phyloP scores from a whole-genome alignment of 352 stramenopile species.

The Phytophthora palmivora region DNA sequence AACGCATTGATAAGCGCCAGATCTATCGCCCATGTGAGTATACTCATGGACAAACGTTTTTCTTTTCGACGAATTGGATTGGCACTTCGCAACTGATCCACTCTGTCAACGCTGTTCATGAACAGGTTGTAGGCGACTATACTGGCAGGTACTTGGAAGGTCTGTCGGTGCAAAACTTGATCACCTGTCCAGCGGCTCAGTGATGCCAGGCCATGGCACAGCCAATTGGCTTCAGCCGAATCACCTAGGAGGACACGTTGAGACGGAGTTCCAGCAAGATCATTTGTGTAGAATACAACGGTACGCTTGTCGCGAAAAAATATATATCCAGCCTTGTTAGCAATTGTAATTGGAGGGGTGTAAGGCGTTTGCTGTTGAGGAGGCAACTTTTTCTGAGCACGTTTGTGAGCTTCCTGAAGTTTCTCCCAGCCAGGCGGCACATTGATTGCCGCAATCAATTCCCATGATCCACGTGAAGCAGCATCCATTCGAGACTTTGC shows the following conservation, averaged over 20 bases:
- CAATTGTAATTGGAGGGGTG: neutral
- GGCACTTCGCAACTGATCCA: too few species aligned
- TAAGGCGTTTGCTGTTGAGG: neutral
- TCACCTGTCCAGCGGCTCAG: constrained; percentile 11
- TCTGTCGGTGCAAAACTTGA: constrained; percentile 9
- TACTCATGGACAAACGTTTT: neutral
- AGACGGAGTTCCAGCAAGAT: constrained; percentile 14
- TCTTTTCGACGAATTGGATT: constrained; percentile 17
- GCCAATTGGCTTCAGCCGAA: neutral
- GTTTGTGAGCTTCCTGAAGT: constrained; percentile 2
- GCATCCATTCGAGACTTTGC: neutral
- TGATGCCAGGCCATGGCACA: constrained; percentile 5
- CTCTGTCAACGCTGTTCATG: too few species aligned
- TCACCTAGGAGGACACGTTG: neutral
- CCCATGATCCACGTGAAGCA: constrained; percentile 1
- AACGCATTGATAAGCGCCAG: constrained; percentile 19
- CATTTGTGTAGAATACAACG: constrained; percentile 19
- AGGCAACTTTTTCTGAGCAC: constrained; percentile 1
- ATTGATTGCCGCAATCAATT: constrained; percentile 6
- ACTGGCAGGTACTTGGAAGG: constrained; percentile 4
- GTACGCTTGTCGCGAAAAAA: constrained; percentile 11
- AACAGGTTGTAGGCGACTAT: constrained; percentile 8
- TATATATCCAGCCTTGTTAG: constrained; percentile 2
- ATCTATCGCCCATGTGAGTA: constrained; percentile 13
- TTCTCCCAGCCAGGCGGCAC: neutral